A percentile compares a stretch with the other conserved stretches of the same genome.
phyloP scores from a whole-genome alignment of 768 basidiomycete species.

The Pleurotus djamor region DNA sequence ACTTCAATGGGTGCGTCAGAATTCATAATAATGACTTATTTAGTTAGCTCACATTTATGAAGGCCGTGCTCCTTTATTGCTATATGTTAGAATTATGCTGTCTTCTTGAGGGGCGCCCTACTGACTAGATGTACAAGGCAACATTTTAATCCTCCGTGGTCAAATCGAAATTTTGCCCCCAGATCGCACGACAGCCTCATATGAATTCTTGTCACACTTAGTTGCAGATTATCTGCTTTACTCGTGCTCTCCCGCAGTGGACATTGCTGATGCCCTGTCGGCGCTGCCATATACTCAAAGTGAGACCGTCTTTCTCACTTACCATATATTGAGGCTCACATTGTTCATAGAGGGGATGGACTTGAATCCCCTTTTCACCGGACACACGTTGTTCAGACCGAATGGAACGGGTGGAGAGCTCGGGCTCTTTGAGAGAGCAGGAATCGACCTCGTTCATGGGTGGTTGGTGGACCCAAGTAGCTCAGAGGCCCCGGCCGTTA shows the following conservation, averaged over 20 bases:
- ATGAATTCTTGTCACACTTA: constrained; percentile 80
- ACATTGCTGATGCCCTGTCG: constrained; percentile 70
- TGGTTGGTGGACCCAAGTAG: constrained; percentile 81
- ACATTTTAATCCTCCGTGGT: constrained; percentile 85
- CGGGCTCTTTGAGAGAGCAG: constrained; percentile 80
- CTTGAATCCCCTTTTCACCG: constrained; percentile 82
- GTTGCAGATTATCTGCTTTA: constrained; percentile 80
- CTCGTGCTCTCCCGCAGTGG: constrained; percentile 48
- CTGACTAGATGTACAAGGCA: constrained; percentile 45
- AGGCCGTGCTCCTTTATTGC: constrained; percentile 93
- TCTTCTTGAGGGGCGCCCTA: not conserved
- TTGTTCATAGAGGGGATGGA: constrained; percentile 76
- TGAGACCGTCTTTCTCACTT: constrained; percentile 30
- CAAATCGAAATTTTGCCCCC: constrained; percentile 71
- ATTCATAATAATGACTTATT: no score
- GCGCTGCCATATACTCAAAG: constrained; percentile 78
- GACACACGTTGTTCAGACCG: constrained; percentile 65
- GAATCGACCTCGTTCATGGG: constrained; percentile 82
- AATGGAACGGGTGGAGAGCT: constrained; percentile 71
- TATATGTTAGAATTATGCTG: constrained; percentile 48
- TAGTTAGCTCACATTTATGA: constrained; percentile 3
- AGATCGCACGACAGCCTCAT: constrained; percentile 70
- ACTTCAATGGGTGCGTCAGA: constrained; percentile 41
- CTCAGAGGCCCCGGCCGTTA: constrained; percentile 53
- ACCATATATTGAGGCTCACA: not conserved